Conservation (phyloP, 2,329 filamentous ascomycete species). For the Monosporascus sp. region DNA sequence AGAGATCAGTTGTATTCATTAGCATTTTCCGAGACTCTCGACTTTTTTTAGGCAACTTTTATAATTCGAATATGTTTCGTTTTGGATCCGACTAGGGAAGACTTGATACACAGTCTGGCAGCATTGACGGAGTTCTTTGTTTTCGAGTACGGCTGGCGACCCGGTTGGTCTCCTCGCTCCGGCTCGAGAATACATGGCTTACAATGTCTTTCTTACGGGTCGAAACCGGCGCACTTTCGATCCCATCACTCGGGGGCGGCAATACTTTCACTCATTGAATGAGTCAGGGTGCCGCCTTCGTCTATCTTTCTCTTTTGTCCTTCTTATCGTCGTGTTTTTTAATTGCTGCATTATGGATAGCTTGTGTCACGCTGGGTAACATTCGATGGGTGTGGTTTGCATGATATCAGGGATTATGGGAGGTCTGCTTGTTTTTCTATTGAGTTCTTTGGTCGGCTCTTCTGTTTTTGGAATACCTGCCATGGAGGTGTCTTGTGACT, state of each 20-base stretch:
- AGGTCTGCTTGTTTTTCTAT: neutral
- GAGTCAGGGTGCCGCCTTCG: neutral
- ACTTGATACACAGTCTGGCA: slow-evolving; percentile 13
- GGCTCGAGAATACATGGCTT: neutral
- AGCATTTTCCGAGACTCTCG: no score
- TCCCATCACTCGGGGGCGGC: neutral
- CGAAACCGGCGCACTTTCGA: neutral
- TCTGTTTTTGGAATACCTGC: no score
- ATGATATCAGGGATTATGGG: neutral
- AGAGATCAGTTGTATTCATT: no score
- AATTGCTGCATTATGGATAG: neutral
- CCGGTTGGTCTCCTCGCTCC: neutral
- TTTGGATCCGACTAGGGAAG: slow-evolving; percentile 1
- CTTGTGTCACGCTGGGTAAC: neutral
- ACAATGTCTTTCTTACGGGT: neutral
- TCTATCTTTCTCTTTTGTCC: neutral
- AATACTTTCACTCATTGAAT: neutral
- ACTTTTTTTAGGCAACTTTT: no score
- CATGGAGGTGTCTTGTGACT: no score
- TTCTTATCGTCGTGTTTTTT: neutral
- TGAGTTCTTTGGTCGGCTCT: no score
- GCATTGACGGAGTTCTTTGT: slow-evolving; percentile 23
- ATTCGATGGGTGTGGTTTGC: neutral
- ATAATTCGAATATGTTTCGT: neutral
- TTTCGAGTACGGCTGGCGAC: neutral